Conservation (phyloP, 176 grass and related monocot genomes). For the Elymus sibiricus region DNA sequence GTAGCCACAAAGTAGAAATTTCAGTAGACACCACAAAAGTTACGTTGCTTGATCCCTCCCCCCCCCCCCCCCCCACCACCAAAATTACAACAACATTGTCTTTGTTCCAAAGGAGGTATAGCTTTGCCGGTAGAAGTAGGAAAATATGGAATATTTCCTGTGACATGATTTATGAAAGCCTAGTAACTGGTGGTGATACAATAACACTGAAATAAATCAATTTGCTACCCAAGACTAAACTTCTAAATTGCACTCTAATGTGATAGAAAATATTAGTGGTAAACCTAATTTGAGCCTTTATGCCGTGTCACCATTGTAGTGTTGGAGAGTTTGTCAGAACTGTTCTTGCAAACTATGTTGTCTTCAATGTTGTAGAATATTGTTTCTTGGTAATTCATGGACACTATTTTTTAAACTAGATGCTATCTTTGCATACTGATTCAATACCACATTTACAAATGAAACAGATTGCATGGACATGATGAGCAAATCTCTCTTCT, state of each 20-base stretch:
- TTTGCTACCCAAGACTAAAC: neutral
- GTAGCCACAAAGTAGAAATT: neutral
- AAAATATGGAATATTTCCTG: no score
- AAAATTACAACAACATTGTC: no score
- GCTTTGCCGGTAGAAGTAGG: no score
- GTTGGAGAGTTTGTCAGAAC: neutral
- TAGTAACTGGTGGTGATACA: neutral
- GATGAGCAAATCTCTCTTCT: conserved; percentile 58
- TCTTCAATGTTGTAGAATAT: neutral
- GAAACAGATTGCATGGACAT: conserved; percentile 31
- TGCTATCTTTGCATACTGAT: neutral
- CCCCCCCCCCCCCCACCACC: no score
- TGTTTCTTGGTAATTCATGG: neutral
- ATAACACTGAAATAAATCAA: neutral
- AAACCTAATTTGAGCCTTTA: neutral
- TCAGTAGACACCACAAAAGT: neutral
- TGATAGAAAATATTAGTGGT: neutral
- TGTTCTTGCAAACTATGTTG: neutral
- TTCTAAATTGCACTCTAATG: neutral
- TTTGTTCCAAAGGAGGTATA: no score
- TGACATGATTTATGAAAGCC: no score
- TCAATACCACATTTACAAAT: neutral
- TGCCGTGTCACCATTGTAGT: neutral
- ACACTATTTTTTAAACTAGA: neutral
- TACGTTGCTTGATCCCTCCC: no score